A percentile compares a stretch with the other conserved stretches of the same genome.
phyloP scores from a whole-genome alignment of 2,329 filamentous ascomycete species.

The Rhynchosporium graminicola region DNA sequence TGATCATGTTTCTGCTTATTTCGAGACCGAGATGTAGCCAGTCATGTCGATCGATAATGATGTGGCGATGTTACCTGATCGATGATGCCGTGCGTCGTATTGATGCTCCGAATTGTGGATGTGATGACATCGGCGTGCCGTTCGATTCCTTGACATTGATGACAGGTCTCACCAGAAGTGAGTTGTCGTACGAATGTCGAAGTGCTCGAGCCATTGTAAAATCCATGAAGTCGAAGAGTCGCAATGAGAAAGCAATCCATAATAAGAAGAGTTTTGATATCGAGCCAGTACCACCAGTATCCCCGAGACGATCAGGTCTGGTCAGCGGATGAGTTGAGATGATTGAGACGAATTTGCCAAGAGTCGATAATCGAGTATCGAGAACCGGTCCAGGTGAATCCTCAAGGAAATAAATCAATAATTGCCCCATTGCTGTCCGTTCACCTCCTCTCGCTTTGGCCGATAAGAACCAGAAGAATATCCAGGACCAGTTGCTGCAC shows the following conservation, averaged over 20 bases:
- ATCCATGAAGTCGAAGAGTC: slow-evolving; percentile 38
- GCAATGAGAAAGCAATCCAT: slow-evolving; percentile 38
- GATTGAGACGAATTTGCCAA: slow-evolving; percentile 36
- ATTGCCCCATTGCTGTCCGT: slow-evolving; percentile 39
- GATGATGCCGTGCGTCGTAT: slow-evolving; percentile 31
- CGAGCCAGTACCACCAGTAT: slow-evolving; percentile 34
- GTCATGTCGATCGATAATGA: slow-evolving; percentile 29
- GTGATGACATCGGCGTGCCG: slow-evolving; percentile 41
- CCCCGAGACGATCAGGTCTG: slow-evolving; percentile 33
- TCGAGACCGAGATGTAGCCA: slow-evolving; percentile 33
- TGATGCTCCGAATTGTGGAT: slow-evolving; percentile 33
- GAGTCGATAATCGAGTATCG: slow-evolving; percentile 34
- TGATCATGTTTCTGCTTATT: slow-evolving; percentile 35
- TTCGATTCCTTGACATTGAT: slow-evolving; percentile 39
- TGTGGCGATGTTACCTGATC: slow-evolving; percentile 22
- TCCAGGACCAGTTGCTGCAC: slow-evolving; percentile 53
- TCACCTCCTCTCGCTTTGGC: slow-evolving; percentile 52
- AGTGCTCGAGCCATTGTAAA: slow-evolving; percentile 41
- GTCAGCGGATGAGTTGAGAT: slow-evolving; percentile 35
- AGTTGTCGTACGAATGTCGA: slow-evolving; percentile 37
- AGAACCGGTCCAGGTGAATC: slow-evolving; percentile 35
- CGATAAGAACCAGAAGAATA: slow-evolving; percentile 49
- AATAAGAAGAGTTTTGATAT: slow-evolving; percentile 39
- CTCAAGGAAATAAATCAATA: slow-evolving; percentile 39
- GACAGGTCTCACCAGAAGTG: slow-evolving; percentile 31